Conservation (phyloP, 2,329 filamentous ascomycete species). For the Ceratocystis cubensis region DNA sequence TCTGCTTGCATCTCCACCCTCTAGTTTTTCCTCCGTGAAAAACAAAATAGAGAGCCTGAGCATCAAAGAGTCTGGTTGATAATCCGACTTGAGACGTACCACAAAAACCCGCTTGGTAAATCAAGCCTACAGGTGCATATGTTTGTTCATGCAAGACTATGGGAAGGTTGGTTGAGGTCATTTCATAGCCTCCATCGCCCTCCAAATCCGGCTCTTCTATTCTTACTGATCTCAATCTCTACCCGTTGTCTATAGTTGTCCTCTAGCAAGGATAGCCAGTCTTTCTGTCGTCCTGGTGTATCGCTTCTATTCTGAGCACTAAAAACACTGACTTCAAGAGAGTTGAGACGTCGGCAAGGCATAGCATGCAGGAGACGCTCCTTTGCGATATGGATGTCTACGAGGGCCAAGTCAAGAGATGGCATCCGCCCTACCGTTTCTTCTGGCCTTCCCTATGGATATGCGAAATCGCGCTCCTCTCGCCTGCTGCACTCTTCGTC, state of each 20-base stretch:
- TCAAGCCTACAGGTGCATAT: neutral
- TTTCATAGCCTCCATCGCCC: neutral
- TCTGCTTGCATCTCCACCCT: neutral
- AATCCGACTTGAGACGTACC: neutral
- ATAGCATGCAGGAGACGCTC: neutral
- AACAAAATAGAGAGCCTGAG: neutral
- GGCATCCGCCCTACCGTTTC: too few species aligned
- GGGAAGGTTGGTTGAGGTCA: neutral
- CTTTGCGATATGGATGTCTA: too few species aligned
- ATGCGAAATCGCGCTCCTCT: neutral
- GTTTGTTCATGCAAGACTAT: neutral
- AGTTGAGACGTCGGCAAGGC: neutral
- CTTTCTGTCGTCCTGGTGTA: neutral
- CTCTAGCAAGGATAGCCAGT: neutral
- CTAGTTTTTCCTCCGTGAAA: neutral
- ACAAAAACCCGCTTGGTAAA: neutral
- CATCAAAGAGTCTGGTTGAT: neutral
- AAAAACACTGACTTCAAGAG: neutral
- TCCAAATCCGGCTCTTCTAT: slow-evolving; percentile 3
- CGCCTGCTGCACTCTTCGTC: too few species aligned
- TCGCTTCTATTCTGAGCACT: neutral
- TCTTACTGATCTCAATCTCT: neutral
- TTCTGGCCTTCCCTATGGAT: neutral
- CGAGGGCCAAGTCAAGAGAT: too few species aligned
- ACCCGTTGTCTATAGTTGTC: slow-evolving; percentile 1